Conservation (phyloP, 805 yeast genomes). For the Yamadazyma tumulicola region DNA sequence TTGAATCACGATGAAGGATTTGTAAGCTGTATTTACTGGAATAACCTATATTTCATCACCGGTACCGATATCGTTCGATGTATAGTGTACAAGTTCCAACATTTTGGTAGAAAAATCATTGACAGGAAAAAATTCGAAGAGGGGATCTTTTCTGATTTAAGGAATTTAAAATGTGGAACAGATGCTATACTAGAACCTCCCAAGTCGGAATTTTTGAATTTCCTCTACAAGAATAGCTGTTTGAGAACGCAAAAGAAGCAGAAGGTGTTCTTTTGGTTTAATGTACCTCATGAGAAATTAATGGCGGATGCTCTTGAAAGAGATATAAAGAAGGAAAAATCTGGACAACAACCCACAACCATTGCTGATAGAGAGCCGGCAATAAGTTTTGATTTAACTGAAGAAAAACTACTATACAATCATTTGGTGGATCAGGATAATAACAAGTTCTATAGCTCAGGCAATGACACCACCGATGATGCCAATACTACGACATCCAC, state of each 20-base stretch:
- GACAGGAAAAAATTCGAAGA: conserved; percentile 96
- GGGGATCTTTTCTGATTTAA: conserved; percentile 87
- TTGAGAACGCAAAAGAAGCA: conserved; percentile 94
- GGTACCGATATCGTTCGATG: conserved; percentile 97
- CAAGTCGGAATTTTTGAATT: conserved; percentile 76
- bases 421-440: conserved; percentile 46
- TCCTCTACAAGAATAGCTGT: conserved; percentile 81
- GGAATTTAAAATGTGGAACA: conserved; percentile 79
- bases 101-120: conserved; percentile 78
- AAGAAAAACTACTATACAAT: conserved; percentile 45
- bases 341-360: conserved; percentile 66
- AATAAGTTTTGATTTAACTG: conserved; percentile 65
- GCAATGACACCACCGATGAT: conserved; percentile 12
- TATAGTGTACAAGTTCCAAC: conserved; percentile 80
- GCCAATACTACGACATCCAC: conserved; percentile 6
- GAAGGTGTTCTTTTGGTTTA: conserved; percentile 94
- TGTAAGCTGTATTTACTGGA: conserved; percentile 91
- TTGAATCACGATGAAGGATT: conserved; percentile 87
- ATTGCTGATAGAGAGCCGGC: conserved; percentile 76
- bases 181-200: conserved; percentile 89
- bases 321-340: conserved; percentile 75
- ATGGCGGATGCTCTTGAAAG: conserved; percentile 93
- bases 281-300: conserved; percentile 88
- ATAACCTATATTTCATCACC: conserved; percentile 81
- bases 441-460: conserved; percentile 22